These are phyloP conservation scores for Vickermania ingenoplastis DNA, from an alignment of 208 protist species.

Conservation along the genomic window DNA sequence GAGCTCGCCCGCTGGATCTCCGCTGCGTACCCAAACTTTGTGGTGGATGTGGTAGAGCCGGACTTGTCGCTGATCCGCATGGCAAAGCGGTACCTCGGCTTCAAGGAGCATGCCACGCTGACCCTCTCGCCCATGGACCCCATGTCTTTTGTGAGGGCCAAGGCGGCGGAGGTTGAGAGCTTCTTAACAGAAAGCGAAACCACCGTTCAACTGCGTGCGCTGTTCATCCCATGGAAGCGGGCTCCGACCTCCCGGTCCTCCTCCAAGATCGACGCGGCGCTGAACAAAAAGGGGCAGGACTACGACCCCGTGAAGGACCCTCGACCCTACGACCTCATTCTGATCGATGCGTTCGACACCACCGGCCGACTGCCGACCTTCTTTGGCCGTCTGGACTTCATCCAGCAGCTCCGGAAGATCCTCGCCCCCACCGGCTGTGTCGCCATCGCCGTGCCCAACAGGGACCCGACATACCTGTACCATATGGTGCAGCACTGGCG, in stretches of 20 bases:
- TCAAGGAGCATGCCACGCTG: slow-evolving; percentile 72
- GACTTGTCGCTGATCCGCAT: slow-evolving; percentile 72
- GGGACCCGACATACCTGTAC: slow-evolving; percentile 56
- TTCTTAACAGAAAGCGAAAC: not conserved
- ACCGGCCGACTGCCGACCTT: slow-evolving; percentile 48
- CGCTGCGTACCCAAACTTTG: slow-evolving; percentile 72
- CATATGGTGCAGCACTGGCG: slow-evolving; percentile 85
- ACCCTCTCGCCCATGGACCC: slow-evolving; percentile 50
- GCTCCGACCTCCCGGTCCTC: not conserved
- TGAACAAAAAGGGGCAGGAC: not conserved
- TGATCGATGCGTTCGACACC: slow-evolving; percentile 70
- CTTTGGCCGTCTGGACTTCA: slow-evolving; percentile 73
- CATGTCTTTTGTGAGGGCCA: slow-evolving; percentile 45
- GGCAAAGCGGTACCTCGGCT: slow-evolving; percentile 64
- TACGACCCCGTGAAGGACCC: slow-evolving; percentile 3
- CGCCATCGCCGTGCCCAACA: slow-evolving; percentile 62
- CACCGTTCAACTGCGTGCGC: slow-evolving; percentile 4
- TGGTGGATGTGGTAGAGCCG: slow-evolving; percentile 76
- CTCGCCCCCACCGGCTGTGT: slow-evolving; percentile 60
- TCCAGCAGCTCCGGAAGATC: slow-evolving; percentile 53
- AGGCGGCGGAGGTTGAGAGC: slow-evolving; percentile 11
- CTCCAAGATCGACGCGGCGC: not conserved
- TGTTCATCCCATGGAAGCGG: not conserved
- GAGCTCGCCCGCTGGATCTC: slow-evolving; percentile 78
- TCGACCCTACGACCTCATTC: slow-evolving; percentile 58